Percentiles rank a stretch among this genome's conserved stretches.
Conservation (phyloP, 2,329 filamentous ascomycete species). For the Alternaria sp. region DNA sequence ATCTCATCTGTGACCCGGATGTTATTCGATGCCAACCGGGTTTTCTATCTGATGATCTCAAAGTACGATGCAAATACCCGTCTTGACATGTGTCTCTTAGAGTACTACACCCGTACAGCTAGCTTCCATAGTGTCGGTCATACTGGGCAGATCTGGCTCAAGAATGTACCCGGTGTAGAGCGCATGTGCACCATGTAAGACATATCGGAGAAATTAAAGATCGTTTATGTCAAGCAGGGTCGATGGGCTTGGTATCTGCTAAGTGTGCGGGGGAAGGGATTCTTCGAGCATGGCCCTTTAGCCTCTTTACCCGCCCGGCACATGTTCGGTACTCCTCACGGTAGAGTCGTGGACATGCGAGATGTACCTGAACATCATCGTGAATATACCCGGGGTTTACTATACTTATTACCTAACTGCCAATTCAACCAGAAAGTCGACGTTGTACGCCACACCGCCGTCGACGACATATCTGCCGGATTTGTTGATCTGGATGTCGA, state of each 20-base stretch:
- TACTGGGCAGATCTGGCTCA: not conserved
- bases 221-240: conserved; percentile 5
- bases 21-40: not conserved
- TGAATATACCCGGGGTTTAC: not conserved
- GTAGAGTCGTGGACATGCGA: not conserved
- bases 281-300: conserved; percentile 2
- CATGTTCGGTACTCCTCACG: not conserved
- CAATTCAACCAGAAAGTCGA: conserved; percentile 26
- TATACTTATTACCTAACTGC: not conserved
- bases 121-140: not conserved
- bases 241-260: not conserved
- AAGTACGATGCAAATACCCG: conserved; percentile 13
- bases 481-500: conserved; percentile 34
- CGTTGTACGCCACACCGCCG: conserved; percentile 41
- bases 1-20: not conserved
- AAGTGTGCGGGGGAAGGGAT: not conserved
- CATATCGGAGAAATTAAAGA: conserved; percentile 19
- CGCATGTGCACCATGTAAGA: not conserved
- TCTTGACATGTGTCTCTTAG: conserved; percentile 17
- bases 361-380: not conserved
- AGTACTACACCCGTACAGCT: conserved; percentile 12
- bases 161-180: not conserved
- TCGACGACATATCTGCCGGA: conserved; percentile 35
- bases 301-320: conserved; percentile 11
- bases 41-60: not conserved